These are phyloP conservation scores for Eimeria acervulina DNA, from an alignment of 169 alveolate species.

Conservation along the genomic window DNA sequence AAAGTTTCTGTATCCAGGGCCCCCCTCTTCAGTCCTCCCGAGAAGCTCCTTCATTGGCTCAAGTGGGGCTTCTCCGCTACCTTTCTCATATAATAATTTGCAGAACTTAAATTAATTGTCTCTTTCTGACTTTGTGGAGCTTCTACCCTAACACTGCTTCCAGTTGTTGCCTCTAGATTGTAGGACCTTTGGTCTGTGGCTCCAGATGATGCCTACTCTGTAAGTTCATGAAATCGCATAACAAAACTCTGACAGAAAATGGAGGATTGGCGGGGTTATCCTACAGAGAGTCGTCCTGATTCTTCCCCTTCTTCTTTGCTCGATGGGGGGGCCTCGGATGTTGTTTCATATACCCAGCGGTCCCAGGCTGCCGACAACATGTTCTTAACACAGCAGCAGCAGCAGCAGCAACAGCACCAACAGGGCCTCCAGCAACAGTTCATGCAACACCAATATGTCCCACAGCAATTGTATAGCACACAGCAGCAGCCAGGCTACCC, in stretches of 20 bases:
- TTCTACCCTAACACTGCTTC: not conserved
- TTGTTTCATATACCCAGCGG: conserved; percentile 41
- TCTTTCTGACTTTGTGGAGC: not conserved
- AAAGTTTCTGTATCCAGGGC: not conserved
- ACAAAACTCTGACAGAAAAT: conserved; percentile 10
- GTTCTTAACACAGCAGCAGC: conserved; percentile 30
- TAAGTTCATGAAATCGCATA: not conserved
- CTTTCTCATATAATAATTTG: not conserved
- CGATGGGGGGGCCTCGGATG: conserved; percentile 69
- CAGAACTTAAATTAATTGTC: not conserved
- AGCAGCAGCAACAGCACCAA: conserved; percentile 67
- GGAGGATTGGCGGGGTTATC: conserved; percentile 73
- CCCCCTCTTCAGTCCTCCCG: not conserved
- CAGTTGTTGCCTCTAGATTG: not conserved
- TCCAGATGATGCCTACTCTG: not conserved
- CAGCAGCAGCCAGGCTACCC: conserved; percentile 39
- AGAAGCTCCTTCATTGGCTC: not conserved
- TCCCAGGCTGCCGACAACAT: conserved; percentile 37
- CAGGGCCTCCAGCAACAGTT: conserved; percentile 18
- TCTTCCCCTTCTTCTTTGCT: conserved; percentile 46
- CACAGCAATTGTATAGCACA: conserved; percentile 1
- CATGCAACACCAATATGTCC: not conserved
- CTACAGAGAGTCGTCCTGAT: conserved; percentile 58
- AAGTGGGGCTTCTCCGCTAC: not conserved
- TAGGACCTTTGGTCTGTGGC: not conserved